Evolutionary conservation across 2,329 filamentous ascomycete species (phyloP).

Genomic region (Exophiala lecanii-corni): DNA sequence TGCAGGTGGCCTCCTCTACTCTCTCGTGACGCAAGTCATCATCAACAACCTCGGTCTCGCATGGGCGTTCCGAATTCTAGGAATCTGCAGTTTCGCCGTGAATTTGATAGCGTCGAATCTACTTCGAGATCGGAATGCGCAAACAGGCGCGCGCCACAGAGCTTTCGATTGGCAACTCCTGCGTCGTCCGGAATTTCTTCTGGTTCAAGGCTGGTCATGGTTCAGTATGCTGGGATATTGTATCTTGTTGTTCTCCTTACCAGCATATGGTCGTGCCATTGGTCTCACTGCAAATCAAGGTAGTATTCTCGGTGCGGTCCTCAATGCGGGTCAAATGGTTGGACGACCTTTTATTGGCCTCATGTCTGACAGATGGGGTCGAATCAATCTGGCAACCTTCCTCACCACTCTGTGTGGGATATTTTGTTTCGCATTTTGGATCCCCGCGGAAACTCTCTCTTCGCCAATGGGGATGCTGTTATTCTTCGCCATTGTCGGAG

Average conservation of each 20-base stretch:
- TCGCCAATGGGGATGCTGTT: constrained; percentile 46
- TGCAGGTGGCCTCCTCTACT: constrained; percentile 56
- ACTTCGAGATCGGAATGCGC: constrained; percentile 55
- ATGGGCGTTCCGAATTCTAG: constrained; percentile 60
- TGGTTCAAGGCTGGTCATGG: constrained; percentile 56
- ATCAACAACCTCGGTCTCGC: constrained; percentile 52
- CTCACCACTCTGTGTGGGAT: constrained; percentile 54
- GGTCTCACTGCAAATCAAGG: constrained; percentile 58
- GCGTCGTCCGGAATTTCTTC: constrained; percentile 50
- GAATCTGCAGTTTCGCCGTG: constrained; percentile 48
- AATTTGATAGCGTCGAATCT: constrained; percentile 53
- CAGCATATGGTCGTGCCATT: constrained; percentile 57
- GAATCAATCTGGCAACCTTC: constrained; percentile 57
- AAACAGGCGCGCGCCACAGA: constrained; percentile 48
- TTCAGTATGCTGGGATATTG: constrained; percentile 63
- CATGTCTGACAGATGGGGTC: constrained; percentile 56
- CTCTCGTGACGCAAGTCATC: constrained; percentile 54
- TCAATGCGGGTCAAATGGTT: constrained; percentile 59
- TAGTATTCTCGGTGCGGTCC: constrained; percentile 55
- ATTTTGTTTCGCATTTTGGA: constrained; percentile 59
- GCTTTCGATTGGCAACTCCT: constrained; percentile 53
- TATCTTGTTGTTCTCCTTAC: constrained; percentile 59
- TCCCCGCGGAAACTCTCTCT: constrained; percentile 51
- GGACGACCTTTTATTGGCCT: constrained; percentile 58
- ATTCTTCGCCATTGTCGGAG: constrained; percentile 56